phyloP scores from a whole-genome alignment of 2,329 filamentous ascomycete species.

The Cordyceps sp. region DNA sequence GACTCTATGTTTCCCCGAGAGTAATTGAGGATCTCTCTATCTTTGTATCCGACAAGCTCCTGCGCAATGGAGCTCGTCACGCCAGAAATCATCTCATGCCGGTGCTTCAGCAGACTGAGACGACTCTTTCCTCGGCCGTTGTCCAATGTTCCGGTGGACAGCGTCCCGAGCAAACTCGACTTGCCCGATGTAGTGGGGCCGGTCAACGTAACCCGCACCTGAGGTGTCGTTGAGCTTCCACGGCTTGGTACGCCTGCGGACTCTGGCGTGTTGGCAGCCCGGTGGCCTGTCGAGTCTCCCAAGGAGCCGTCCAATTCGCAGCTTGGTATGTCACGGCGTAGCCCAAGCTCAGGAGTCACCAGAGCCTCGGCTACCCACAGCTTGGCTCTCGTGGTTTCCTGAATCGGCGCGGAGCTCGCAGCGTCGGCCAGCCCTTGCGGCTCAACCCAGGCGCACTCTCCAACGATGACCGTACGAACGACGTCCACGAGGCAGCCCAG shows the following conservation, averaged over 20 bases:
- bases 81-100: conserved; percentile 82
- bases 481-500: conserved; percentile 76
- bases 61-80: conserved; percentile 90
- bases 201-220: conserved; percentile 73
- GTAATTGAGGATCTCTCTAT: conserved; percentile 56
- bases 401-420: conserved; percentile 6
- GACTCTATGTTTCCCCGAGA: conserved; percentile 73
- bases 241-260: conserved; percentile 15
- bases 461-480: conserved; percentile 67
- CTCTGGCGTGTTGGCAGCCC: conserved; percentile 1
- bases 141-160: conserved; percentile 77
- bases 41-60: conserved; percentile 74
- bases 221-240: conserved; percentile 43
- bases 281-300: background rate
- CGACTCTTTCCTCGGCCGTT: conserved; percentile 86
- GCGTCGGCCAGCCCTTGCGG: conserved; percentile 13
- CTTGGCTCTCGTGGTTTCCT: conserved; percentile 24
- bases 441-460: conserved; percentile 62
- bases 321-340: conserved; percentile 7
- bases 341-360: conserved; percentile 54
- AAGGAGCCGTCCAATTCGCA: background rate
- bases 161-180: conserved; percentile 72
- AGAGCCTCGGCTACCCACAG: conserved; percentile 85
- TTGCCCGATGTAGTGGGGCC: conserved; percentile 87
- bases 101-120: conserved; percentile 75